phyloP scores from a whole-genome alignment of 441 rosid species.

The Adansonia grandidieri region DNA sequence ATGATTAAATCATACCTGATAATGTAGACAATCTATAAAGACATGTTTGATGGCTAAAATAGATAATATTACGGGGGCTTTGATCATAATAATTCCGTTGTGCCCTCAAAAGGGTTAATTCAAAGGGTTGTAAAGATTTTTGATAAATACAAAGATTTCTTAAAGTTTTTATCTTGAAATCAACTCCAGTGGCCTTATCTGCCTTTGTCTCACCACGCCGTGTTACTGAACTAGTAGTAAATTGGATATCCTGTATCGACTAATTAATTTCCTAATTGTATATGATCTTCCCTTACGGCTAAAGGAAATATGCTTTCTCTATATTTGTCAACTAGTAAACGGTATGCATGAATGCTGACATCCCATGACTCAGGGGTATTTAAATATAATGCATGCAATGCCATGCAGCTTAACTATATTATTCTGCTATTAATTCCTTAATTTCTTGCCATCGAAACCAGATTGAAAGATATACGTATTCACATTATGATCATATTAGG shows the following conservation, averaged over 20 bases:
- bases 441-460: not conserved
- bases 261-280: not conserved
- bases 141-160: conserved; percentile 1
- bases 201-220: not conserved
- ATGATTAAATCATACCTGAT: too few species aligned
- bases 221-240: not conserved
- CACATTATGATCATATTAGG: not conserved
- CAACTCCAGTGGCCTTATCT: not conserved
- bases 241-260: not conserved
- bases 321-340: not conserved
- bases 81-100: not conserved
- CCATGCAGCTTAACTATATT: conserved; percentile 2
- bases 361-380: not conserved
- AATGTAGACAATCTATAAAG: not conserved
- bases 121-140: not conserved
- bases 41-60: not conserved
- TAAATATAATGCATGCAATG: not conserved
- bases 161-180: conserved; percentile 8
- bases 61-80: not conserved
- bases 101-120: not conserved
- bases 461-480: not conserved
- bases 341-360: not conserved
- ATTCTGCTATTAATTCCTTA: too few species aligned
- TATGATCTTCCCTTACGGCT: not conserved
- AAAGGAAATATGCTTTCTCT: not conserved